Evolutionary conservation across 441 rosid genomes (phyloP).

Genomic region (Manihot esculenta): DNA sequence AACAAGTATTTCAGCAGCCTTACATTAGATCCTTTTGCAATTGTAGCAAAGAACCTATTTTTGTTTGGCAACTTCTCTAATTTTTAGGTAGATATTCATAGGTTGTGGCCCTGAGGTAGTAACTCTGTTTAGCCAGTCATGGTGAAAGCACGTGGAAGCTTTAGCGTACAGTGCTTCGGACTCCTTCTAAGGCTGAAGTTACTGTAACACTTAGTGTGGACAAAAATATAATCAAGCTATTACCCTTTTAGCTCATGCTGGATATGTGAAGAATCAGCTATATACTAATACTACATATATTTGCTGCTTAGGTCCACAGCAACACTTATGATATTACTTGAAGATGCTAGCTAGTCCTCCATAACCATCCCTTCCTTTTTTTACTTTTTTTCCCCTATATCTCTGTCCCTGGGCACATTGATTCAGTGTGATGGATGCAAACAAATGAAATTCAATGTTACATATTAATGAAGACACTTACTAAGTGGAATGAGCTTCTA

Average conservation of each 20-base stretch:
- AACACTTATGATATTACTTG: neutral
- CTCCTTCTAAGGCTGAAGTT: neutral
- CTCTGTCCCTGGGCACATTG: neutral
- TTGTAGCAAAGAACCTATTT: neutral
- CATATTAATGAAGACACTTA: neutral
- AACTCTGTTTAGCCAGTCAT: neutral
- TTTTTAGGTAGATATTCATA: neutral
- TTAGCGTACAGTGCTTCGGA: neutral
- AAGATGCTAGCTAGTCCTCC: neutral
- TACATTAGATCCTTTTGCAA: neutral
- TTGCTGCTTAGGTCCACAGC: constrained; percentile 8
- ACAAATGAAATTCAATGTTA: neutral
- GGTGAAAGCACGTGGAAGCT: neutral
- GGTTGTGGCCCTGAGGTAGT: neutral
- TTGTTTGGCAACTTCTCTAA: neutral
- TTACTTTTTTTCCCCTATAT: neutral
- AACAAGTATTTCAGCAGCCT: neutral
- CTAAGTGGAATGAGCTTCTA: constrained; percentile 10
- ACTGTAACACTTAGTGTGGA: no score
- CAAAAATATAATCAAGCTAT: neutral
- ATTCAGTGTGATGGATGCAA: neutral
- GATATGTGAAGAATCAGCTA: neutral
- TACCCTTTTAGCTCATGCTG: neutral
- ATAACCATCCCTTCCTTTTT: no score
- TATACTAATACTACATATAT: neutral